Base-by-base conservation (phyloP, 2,329 filamentous ascomycete species). In the Claviceps lovelessii region DNA sequence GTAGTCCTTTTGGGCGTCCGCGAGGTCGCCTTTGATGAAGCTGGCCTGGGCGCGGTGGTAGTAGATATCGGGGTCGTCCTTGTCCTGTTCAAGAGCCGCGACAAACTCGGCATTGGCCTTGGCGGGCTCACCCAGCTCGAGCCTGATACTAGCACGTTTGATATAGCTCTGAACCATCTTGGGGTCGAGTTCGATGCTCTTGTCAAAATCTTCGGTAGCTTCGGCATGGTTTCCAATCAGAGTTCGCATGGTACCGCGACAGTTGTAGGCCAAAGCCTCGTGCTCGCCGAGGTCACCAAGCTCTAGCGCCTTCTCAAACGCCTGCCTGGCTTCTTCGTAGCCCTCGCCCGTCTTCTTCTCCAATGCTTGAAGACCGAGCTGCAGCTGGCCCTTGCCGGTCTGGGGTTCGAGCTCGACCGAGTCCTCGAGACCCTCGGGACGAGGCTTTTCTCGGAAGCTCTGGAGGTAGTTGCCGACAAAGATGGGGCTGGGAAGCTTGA, bases 391-490 rank as follows among this genome's bases (percentile, higher is more conserved):
- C 74, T 86, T 86, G 63, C 90, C 91, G 49, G 83, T 88, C 49
- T 85, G 82, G 62, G 90, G 82, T 46, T 81, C 72, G 51, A 96
- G 71, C 61, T 95, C 88, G n/a, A 77, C 82, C 8, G 82, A 79
- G 61, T 94, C 88, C 57, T 91, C 90, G 53, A 98, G 76, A 13
- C 89, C 91, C 58, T 77, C 81, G 4, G 93, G 91, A 2, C 88
- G 80, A 50, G 83, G 77, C 74, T 86, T 88, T 56, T 84, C 77
- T 57, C 93, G 86, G 86, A 98, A 98, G 75, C 91, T 97, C 74
- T 97, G 91, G 37, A 98, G 85, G 72, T 98, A 98, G 77, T 98
- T 98, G 67, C 90, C 89, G 61, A 98, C 90, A 63, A 97, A 98
- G 13, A 90, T 96, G 35, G 93, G 86, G 71, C 90, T 96, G 23